phyloP scores from a whole-genome alignment of 2,329 filamentous ascomycete species.

The Ophiobolus disseminans region DNA sequence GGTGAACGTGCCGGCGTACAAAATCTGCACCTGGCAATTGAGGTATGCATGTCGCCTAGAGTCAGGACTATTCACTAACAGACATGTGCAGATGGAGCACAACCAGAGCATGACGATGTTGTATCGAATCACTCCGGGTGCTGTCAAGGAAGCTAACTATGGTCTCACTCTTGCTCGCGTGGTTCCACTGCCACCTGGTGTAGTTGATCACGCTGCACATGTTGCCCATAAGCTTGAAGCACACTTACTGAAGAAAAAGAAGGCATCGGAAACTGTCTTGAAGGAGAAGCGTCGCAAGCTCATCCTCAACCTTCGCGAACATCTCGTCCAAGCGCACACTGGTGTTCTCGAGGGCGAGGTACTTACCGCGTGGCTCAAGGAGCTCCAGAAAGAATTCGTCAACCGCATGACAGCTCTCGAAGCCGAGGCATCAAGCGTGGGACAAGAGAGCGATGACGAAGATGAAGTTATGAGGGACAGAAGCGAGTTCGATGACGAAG shows the following conservation, averaged over 20 bases:
- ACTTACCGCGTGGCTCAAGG: constrained; percentile 68
- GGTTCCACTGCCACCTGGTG: constrained; percentile 71
- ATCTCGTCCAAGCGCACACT: constrained; percentile 71
- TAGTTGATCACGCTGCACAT: constrained; percentile 72
- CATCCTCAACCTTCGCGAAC: constrained; percentile 74
- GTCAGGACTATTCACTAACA: constrained; percentile 1
- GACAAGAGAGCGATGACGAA: constrained; percentile 16
- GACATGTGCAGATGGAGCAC: constrained; percentile 44
- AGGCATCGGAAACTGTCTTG: constrained; percentile 64
- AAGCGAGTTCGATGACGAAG: constrained; percentile 10
- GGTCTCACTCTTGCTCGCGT: constrained; percentile 82
- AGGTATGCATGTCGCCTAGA: constrained; percentile 55
- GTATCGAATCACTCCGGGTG: constrained; percentile 80
- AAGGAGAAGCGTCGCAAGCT: constrained; percentile 73
- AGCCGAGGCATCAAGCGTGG: constrained; percentile 39
- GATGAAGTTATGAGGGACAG: constrained; percentile 22
- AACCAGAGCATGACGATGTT: constrained; percentile 80
- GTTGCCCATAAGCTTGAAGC: constrained; percentile 69
- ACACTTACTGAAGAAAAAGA: constrained; percentile 65
- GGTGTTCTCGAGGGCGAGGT: constrained; percentile 70
- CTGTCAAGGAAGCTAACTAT: constrained; percentile 75
- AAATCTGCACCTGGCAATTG: constrained; percentile 80
- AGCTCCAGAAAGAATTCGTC: constrained; percentile 78
- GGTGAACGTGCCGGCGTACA: constrained; percentile 78
- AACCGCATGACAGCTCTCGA: constrained; percentile 73